A percentile compares a stretch with the other conserved stretches of the same genome.
These are phyloP conservation scores for Neofusicoccum umdonicola DNA, from an alignment of 2,329 filamentous ascomycete genomes.

Conservation along the genomic window DNA sequence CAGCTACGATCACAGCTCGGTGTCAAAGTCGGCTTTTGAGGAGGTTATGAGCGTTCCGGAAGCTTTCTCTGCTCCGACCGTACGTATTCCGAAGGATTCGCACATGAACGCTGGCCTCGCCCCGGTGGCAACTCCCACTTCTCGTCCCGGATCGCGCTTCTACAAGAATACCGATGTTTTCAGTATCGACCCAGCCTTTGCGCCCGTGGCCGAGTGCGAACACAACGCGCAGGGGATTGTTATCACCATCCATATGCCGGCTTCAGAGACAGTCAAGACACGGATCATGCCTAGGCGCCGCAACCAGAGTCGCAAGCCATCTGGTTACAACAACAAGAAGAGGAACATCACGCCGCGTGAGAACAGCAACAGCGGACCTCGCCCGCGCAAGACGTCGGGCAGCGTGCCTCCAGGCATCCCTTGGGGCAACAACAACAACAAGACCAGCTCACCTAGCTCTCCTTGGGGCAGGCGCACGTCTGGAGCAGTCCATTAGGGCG, in stretches of 20 bases:
- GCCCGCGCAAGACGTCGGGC: conserved; percentile 6
- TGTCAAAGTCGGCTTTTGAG: conserved; percentile 13
- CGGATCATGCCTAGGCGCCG: conserved; percentile 2
- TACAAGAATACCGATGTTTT: conserved; percentile 12
- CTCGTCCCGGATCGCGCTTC: conserved; percentile 11
- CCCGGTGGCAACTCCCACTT: neutral
- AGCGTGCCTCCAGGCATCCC: conserved; percentile 3
- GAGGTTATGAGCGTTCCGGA: conserved; percentile 16
- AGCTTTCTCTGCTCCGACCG: conserved; percentile 14
- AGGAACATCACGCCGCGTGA: conserved; percentile 1
- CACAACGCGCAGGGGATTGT: conserved; percentile 8
- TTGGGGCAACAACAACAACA: conserved; percentile 14
- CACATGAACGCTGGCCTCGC: conserved; percentile 12
- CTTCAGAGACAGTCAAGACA: conserved; percentile 5
- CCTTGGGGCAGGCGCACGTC: conserved; percentile 9
- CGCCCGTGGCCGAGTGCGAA: neutral
- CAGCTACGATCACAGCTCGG: neutral
- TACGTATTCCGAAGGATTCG: conserved; percentile 5
- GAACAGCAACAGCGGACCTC: conserved; percentile 12
- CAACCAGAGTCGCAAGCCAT: conserved; percentile 5
- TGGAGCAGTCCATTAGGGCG: conserved; percentile 10
- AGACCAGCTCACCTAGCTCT: conserved; percentile 6
- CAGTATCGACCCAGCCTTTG: conserved; percentile 1
- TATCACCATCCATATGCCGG: conserved; percentile 6
- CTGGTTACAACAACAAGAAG: conserved; percentile 14